Evolutionary conservation across 192 early-diverging fungal genomes (phyloP), one percentile per base, ranked within the genome.

Genomic region (Geosiphon pyriformis): DNA sequence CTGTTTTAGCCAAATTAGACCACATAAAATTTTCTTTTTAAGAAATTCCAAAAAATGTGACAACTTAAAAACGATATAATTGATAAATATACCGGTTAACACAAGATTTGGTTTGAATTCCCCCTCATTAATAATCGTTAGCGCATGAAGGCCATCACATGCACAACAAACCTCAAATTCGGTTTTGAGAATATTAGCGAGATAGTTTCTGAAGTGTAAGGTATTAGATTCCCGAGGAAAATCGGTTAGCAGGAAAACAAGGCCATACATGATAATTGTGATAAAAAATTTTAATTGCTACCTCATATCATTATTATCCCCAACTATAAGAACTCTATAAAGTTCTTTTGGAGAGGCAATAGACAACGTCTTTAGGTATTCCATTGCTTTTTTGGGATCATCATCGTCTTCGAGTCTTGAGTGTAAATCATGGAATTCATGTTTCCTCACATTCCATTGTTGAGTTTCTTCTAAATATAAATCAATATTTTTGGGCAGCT

Each of bases 281-380:
- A 55, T 23, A 55, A 55, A 11, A 25, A 55, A 4, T 55, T 23
- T 10, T 10, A 23, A 1, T 27, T 23, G 10, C 2, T 4, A 25
- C 3, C 80, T 52, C 80, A 82, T 82, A 25, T 82, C 80, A 25
- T 65, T 65, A 47, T 79, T 82, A 56, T 82, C 80, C 34, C 80
- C 80, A 8, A 76, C 74, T 18, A 78, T 22, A 29, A 82, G 37
- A 3, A 79, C 30, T 17, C 11, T 11, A 37, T 37, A n/a, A n/a
- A n/a, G n/a, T n/a, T n/a, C n/a, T n/a, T n/a, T n/a, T n/a, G n/a
- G n/a, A n/a, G n/a, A n/a, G n/a, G n/a, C n/a, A n/a, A n/a, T n/a
- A n/a, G n/a, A n/a, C n/a, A n/a, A n/a, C n/a, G n/a, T n/a, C n/a
- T n/a, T n/a, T n/a, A n/a, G n/a, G n/a, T n/a, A n/a, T n/a, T n/a